Evolutionary conservation across 2,329 filamentous ascomycete species (phyloP).

Genomic region (Ilyonectria robusta): DNA sequence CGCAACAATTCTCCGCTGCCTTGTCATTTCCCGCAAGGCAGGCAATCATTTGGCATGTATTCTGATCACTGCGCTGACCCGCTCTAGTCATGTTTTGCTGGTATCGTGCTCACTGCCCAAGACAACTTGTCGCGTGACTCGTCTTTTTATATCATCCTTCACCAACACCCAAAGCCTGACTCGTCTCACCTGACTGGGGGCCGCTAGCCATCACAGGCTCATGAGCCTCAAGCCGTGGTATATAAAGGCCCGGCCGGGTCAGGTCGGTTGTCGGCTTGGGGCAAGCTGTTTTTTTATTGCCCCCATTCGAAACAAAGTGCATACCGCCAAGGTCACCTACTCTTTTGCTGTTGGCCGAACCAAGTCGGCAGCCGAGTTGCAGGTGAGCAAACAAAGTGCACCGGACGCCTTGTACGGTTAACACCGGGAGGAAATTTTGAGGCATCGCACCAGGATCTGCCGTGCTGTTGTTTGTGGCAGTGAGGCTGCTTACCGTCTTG

Average conservation of each 20-base stretch:
- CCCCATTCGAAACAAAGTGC: background rate
- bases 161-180: slow-evolving; percentile 22
- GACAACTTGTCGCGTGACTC: slow-evolving; percentile 24
- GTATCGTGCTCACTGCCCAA: slow-evolving; percentile 12
- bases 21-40: slow-evolving; percentile 15
- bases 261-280: background rate
- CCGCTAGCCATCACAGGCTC: slow-evolving; percentile 23
- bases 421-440: background rate
- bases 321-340: background rate
- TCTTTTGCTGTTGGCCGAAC: background rate
- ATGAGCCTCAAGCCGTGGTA: background rate
- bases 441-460: background rate
- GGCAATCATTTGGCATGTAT: slow-evolving; percentile 22
- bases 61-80: slow-evolving; percentile 11
- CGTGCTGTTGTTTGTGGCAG: background rate
- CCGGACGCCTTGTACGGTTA: background rate
- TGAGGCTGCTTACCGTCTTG: background rate
- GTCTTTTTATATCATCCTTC: slow-evolving; percentile 16
- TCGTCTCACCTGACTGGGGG: slow-evolving; percentile 26
- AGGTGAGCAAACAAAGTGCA: background rate
- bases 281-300: background rate
- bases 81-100: slow-evolving; percentile 24
- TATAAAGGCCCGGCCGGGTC: background rate
- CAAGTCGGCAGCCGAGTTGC: slow-evolving; percentile 4
- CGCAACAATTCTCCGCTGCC: background rate